Conservation (phyloP, 2,329 filamentous ascomycete species). For the Sporothrix inflata region DNA sequence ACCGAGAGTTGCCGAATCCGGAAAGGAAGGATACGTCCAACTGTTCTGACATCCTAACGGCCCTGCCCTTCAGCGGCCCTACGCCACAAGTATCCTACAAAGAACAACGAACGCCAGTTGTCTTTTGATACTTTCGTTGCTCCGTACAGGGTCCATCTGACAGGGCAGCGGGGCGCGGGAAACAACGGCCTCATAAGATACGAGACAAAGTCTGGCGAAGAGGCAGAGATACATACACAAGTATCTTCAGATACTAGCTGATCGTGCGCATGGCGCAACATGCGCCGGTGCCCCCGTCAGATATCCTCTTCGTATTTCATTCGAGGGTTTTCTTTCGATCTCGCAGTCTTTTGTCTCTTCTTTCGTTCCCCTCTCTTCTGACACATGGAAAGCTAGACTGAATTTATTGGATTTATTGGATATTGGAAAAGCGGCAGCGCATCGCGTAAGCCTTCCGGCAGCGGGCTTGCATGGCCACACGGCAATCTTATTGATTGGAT, state of each 20-base stretch:
- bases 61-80: background rate
- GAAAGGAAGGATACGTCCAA: slow-evolving; percentile 22
- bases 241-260: background rate
- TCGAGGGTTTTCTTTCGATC: background rate
- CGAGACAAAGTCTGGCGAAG: background rate
- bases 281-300: background rate
- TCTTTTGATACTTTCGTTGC: background rate
- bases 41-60: background rate
- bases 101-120: background rate
- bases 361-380: background rate
- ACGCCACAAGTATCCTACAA: background rate
- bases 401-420: background rate
- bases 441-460: slow-evolving; percentile 41
- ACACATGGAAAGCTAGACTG: background rate
- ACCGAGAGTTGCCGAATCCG: slow-evolving; percentile 13
- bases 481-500: background rate
- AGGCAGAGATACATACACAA: background rate
- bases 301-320: background rate
- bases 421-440: slow-evolving; percentile 28
- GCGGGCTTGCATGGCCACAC: slow-evolving; percentile 35
- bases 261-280: background rate
- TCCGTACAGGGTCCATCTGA: background rate
- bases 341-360: background rate
- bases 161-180: slow-evolving; percentile 1
- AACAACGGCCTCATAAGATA: background rate